These are phyloP conservation scores for Penicillium waksmanii DNA, from an alignment of 495 filamentous ascomycete genomes.

Conservation along the genomic window DNA sequence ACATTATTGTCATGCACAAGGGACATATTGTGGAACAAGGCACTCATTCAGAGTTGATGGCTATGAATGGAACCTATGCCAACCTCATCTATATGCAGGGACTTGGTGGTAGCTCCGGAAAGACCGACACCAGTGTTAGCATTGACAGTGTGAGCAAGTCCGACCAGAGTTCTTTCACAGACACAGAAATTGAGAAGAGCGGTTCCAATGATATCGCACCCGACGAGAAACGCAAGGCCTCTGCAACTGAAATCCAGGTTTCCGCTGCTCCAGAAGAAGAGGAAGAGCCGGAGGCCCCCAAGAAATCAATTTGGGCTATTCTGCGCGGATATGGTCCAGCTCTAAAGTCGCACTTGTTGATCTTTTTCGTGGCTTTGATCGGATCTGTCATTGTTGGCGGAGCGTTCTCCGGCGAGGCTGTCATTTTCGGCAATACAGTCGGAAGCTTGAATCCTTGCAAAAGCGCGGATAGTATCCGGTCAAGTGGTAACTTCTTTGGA, in stretches of 20 bases:
- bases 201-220: conserved; percentile 20
- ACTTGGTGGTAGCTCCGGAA: conserved; percentile 31
- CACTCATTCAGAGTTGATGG: conserved; percentile 46
- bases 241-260: conserved; percentile 19
- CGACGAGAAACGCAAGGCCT: conserved; percentile 23
- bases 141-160: conserved; percentile 31
- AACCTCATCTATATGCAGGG: conserved; percentile 47
- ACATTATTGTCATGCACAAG: conserved; percentile 63
- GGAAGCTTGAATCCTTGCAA: conserved; percentile 50
- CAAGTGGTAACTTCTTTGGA: conserved; percentile 51
- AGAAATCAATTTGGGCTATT: conserved; percentile 37
- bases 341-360: conserved; percentile 41
- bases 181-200: conserved; percentile 28
- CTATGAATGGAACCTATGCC: conserved; percentile 48
- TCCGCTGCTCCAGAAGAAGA: conserved; percentile 24
- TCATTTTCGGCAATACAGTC: conserved; percentile 58
- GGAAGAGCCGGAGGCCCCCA: conserved; percentile 35
- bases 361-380: conserved; percentile 41
- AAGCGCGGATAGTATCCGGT: conserved; percentile 36
- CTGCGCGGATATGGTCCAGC: conserved; percentile 36
- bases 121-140: conserved; percentile 24
- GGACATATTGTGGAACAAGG: conserved; percentile 61
- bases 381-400: conserved; percentile 50
- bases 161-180: conserved; percentile 30
- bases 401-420: conserved; percentile 52